phyloP scores from a whole-genome alignment of 805 yeast genomes.

The Nakazawaea holstii region DNA sequence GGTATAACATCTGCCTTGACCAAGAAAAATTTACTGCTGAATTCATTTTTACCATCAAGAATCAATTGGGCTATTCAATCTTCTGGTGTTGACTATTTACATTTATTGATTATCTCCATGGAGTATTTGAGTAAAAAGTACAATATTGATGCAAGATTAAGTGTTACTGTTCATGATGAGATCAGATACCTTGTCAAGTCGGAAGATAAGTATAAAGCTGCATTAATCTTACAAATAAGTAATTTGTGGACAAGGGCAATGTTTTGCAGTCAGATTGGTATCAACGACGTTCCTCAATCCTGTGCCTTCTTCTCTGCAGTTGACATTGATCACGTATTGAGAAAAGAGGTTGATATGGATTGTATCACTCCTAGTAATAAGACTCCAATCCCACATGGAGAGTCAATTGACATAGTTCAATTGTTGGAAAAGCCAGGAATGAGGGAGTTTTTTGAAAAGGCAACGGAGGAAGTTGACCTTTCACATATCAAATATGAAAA shows the following conservation, averaged over 20 bases:
- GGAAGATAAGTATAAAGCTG: constrained; percentile 69
- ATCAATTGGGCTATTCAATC: constrained; percentile 98
- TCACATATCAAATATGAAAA: constrained; percentile 11
- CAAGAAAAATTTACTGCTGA: constrained; percentile 56
- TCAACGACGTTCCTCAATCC: constrained; percentile 84
- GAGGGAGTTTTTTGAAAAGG: constrained; percentile 18
- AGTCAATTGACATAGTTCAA: constrained; percentile 55
- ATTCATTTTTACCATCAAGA: constrained; percentile 77
- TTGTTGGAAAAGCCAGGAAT: constrained; percentile 38
- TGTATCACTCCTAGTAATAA: constrained; percentile 90
- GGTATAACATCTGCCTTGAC: constrained; percentile 84
- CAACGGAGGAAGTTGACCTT: constrained; percentile 13
- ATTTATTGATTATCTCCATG: constrained; percentile 80
- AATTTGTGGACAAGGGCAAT: constrained; percentile 96
- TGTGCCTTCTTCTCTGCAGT: constrained; percentile 95
- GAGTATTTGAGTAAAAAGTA: constrained; percentile 67
- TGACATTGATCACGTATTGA: constrained; percentile 79
- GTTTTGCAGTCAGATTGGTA: constrained; percentile 89
- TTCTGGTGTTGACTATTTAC: constrained; percentile 95
- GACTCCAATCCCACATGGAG: constrained; percentile 70
- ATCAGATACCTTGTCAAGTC: constrained; percentile 74
- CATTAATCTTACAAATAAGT: constrained; percentile 79
- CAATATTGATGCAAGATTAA: constrained; percentile 66
- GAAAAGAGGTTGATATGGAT: constrained; percentile 90
- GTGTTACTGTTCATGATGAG: constrained; percentile 93